Evolutionary conservation across 352 stramenopile species (phyloP).

Genomic region (Pythium vanterpoolii): DNA sequence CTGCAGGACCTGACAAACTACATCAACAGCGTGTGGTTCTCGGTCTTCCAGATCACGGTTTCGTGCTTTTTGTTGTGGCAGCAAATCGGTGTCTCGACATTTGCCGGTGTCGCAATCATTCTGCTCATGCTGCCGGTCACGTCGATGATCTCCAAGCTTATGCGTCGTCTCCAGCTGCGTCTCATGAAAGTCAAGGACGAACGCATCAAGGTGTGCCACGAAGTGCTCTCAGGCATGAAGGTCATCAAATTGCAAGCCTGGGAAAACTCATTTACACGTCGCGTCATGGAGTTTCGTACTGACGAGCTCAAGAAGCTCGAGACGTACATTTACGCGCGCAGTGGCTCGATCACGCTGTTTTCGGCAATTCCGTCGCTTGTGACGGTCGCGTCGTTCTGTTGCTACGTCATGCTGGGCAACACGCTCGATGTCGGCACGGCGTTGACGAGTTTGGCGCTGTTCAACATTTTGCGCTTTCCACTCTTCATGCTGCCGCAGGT

Average conservation of each 20-base stretch:
- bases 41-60: constrained; percentile 75
- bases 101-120: constrained; percentile 93
- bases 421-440: constrained; percentile 85
- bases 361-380: constrained; percentile 83
- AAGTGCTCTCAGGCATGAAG: constrained; percentile 94
- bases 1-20: constrained; percentile 96
- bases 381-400: constrained; percentile 79
- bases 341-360: constrained; percentile 46
- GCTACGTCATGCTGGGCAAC: constrained; percentile 66
- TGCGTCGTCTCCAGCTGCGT: constrained; percentile 83
- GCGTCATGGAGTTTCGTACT: constrained; percentile 57
- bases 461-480: constrained; percentile 95
- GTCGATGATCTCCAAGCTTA: constrained; percentile 79
- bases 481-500: constrained; percentile 95
- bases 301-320: constrained; percentile 67
- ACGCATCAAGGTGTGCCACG: constrained; percentile 94
- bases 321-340: constrained; percentile 34
- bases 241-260: constrained; percentile 97
- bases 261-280: constrained; percentile 83
- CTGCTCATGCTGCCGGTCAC: constrained; percentile 92
- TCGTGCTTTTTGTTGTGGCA: constrained; percentile 69
- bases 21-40: constrained; percentile 90
- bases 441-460: constrained; percentile 91
- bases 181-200: constrained; percentile 93
- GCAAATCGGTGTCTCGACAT: constrained; percentile 80